Percentiles rank a stretch among this genome's conserved stretches.
Evolutionary conservation across 805 yeast species (phyloP).

Genomic region (Metschnikowia similis): DNA sequence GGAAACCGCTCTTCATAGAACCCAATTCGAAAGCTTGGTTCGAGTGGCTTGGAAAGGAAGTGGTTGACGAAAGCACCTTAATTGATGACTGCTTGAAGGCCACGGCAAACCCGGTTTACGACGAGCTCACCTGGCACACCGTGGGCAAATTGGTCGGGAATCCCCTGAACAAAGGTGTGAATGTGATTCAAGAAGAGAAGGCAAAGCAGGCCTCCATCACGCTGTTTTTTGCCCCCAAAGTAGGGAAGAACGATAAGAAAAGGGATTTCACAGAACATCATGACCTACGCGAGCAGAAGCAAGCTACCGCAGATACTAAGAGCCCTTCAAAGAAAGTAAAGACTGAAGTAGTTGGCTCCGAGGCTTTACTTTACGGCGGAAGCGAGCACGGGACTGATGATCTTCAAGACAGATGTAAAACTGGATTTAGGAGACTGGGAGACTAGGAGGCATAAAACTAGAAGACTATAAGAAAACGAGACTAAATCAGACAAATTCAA

Average conservation of each 20-base stretch:
- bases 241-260: background rate
- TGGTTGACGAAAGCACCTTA: slow-evolving; percentile 37
- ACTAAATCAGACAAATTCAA: no score
- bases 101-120: slow-evolving; percentile 25
- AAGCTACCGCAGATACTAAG: background rate
- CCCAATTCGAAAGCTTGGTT: slow-evolving; percentile 58
- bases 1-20: slow-evolving; percentile 72
- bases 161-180: slow-evolving; percentile 41
- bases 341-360: slow-evolving; percentile 1
- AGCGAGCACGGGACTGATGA: slow-evolving; percentile 1
- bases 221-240: slow-evolving; percentile 12
- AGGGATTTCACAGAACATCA: background rate
- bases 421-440: no score
- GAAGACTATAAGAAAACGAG: background rate
- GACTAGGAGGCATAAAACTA: no score
- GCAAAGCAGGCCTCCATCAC: slow-evolving; percentile 13
- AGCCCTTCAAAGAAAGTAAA: background rate
- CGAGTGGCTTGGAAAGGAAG: slow-evolving; percentile 54
- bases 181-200: slow-evolving; percentile 28
- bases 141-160: slow-evolving; percentile 68
- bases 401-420: background rate
- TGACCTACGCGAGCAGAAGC: background rate
- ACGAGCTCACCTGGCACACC: slow-evolving; percentile 45
- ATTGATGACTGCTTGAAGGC: slow-evolving; percentile 37
- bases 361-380: background rate